Percentiles rank a stretch among this genome's conserved stretches.
Conservation (phyloP, 345 rosid genomes). For the Sisymbrium altissimum region DNA sequence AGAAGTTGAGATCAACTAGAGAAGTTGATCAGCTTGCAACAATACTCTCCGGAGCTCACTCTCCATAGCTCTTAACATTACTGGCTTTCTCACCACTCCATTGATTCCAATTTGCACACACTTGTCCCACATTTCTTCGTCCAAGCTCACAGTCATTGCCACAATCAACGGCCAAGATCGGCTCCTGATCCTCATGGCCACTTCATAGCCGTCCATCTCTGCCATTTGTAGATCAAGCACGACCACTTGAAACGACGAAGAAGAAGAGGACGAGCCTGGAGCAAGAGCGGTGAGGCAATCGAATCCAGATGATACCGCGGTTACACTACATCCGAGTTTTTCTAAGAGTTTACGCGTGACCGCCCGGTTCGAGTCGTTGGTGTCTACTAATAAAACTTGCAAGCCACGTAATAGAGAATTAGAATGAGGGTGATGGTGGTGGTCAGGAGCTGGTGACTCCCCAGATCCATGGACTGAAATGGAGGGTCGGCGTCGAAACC, state of each 20-base stretch:
- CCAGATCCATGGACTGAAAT: conserved; percentile 42
- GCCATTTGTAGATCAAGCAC: conserved; percentile 76
- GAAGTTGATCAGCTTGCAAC: conserved; percentile 47
- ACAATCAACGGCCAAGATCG: conserved; percentile 68
- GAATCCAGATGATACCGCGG: conserved; percentile 63
- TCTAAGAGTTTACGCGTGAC: conserved; percentile 77
- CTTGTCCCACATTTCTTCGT: conserved; percentile 58
- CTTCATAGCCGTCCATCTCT: conserved; percentile 81
- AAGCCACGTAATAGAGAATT: conserved; percentile 62
- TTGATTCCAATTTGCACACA: conserved; percentile 71
- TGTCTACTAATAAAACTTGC: conserved; percentile 70
- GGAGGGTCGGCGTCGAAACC: conserved; percentile 57
- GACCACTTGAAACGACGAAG: conserved; percentile 44
- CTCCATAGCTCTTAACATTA: conserved; percentile 58
- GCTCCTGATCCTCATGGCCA: conserved; percentile 68
- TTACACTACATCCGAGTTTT: conserved; percentile 79
- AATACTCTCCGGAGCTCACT: conserved; percentile 68
- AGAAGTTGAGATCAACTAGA: conserved; percentile 13
- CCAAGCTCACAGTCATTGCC: conserved; percentile 55
- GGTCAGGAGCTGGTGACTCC: conserved; percentile 49
- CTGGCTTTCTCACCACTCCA: conserved; percentile 79
- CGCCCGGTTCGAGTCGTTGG: conserved; percentile 66
- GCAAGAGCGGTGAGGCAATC: conserved; percentile 64
- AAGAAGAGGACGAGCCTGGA: conserved; percentile 41
- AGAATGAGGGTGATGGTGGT: conserved; percentile 40